Evolutionary conservation across 257 asterid species (phyloP), one percentile per base, ranked within the genome.

Genomic region (Rubia yunnanensis): DNA sequence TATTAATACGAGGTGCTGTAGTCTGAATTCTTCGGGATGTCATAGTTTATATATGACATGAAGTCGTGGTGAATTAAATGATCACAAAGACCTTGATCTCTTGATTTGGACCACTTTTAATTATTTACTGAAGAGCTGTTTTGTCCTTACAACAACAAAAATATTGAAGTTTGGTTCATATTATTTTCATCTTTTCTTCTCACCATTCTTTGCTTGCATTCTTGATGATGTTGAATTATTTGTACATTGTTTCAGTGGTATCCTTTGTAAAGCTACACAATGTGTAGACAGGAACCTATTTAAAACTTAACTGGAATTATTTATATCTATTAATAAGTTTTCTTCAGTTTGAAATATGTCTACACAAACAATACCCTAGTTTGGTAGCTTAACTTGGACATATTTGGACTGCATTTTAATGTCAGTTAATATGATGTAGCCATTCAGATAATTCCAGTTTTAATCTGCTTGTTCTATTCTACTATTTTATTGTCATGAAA

Each of bases 11-110:
- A 63, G 26, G 26, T 30, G 26, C 10, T 63, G 38, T 41, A 4
- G 22, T 20, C 61, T 68, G 36, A 32, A 20, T 30, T 70, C 63
- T n/a, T n/a, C n/a, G n/a, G n/a, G n/a, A n/a, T n/a, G n/a, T n/a
- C 34, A 20, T 30, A 30, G 22, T 14, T 13, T 58, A n/a, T 9
- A 36, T 24, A 44, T 4, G 39, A 35, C 23, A 0, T 30, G 66
- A 48, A 23, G 27, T 5, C n/a, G 44, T 13, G 67, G 38, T 30
- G 46, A 44, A 46, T 10, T 15, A 27, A 34, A 15, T 60, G 23
- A 23, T 22, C 28, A 26, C 8, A 38, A 23, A 31, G 36, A 32
- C 10, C 31, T 6, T 20, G 44, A 50, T 60, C 10, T 38, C 26
- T 31, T 44, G 38, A 60, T 24, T 22, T 49, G 20, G 41, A n/a